Base-by-base conservation (phyloP, 2,329 filamentous ascomycete genomes). In the Clonostachys byssicola region DNA sequence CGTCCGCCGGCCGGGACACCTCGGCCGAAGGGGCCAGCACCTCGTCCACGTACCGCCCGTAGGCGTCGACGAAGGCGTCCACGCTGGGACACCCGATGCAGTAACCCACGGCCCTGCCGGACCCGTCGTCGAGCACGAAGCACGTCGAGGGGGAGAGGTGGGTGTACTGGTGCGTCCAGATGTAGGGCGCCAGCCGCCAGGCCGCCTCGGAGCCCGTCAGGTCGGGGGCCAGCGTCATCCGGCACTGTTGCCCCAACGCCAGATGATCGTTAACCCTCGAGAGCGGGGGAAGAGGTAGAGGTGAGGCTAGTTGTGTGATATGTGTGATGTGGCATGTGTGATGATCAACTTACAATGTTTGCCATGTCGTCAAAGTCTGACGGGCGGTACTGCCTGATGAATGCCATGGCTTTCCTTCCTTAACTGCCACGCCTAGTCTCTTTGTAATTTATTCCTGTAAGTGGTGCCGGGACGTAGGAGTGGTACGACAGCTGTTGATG, bases 101-200 rank as follows among this genome's bases (percentile, higher is more conserved):
- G 61, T 78, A 78, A n/a, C 74, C 74, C 34, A 75, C 73, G 2
- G 64, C 68, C 8, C 43, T 51, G 4, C 72, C 74, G 5, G 53
- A 40, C 40, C 73, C 73, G 56, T 76, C 70, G 58, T 76, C 74
- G 13, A 78, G 66, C 12, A 77, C 67, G 57, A 73, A 70, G 63
- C 71, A 74, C 13, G 68, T 69, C 12, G 51, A 39, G 0, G 73
- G 72, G 9, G 63, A 72, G 49, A 77, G 69, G 53, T 67, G 61
- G 14, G 71, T 74, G 64, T 71, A 77, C 36, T 68, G 73, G 55
- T 76, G 73, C 9, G 72, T 74, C 74, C 74, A 78, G 55, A 77
- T 53, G 60, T 77, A 77, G 2, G 73, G 73, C 13, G 71, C 64
- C 33, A 74, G 62, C 16, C 60, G 61, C 42, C 53, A 51, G 6